These are phyloP conservation scores for Verticillium dahliae DNA, from an alignment of 2,329 filamentous ascomycete genomes.

Conservation along the genomic window DNA sequence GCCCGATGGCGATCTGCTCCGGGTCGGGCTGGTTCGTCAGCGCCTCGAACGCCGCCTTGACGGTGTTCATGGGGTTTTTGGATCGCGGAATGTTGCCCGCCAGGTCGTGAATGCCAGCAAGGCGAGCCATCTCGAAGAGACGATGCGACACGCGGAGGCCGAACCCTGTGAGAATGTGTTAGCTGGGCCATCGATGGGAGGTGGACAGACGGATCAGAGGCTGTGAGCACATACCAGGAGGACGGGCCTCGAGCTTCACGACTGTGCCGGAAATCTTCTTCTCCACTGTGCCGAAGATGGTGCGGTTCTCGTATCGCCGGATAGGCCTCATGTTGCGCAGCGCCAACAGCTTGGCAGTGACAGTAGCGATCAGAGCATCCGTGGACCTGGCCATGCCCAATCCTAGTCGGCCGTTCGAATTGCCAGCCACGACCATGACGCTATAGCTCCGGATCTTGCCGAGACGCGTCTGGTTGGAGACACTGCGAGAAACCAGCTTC, in stretches of 20 bases:
- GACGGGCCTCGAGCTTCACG: slow-evolving; percentile 73
- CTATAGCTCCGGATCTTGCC: slow-evolving; percentile 82
- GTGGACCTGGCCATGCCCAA: slow-evolving; percentile 86
- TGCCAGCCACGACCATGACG: slow-evolving; percentile 75
- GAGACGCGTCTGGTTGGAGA: slow-evolving; percentile 91
- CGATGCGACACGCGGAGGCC: slow-evolving; percentile 85
- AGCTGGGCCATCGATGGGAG: neutral
- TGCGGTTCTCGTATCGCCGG: slow-evolving; percentile 82
- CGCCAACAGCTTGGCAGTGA: slow-evolving; percentile 72
- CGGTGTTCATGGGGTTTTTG: slow-evolving; percentile 95
- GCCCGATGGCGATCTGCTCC: slow-evolving; percentile 79
- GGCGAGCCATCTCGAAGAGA: slow-evolving; percentile 91
- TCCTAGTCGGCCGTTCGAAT: slow-evolving; percentile 77
- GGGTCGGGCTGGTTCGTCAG: slow-evolving; percentile 79
- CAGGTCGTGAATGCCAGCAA: slow-evolving; percentile 80
- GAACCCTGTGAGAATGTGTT: slow-evolving; percentile 57
- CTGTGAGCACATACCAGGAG: slow-evolving; percentile 63
- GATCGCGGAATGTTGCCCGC: slow-evolving; percentile 76
- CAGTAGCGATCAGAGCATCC: slow-evolving; percentile 59
- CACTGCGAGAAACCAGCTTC: slow-evolving; percentile 64
- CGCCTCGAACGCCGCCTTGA: slow-evolving; percentile 84
- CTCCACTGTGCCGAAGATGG: slow-evolving; percentile 79
- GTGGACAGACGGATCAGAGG: neutral
- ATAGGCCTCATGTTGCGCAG: slow-evolving; percentile 93
- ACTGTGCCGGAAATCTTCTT: slow-evolving; percentile 84